Evolutionary conservation across 2,329 filamentous ascomycete species (phyloP), one percentile per base, ranked within the genome.

Genomic region (Talaromyces sp.): DNA sequence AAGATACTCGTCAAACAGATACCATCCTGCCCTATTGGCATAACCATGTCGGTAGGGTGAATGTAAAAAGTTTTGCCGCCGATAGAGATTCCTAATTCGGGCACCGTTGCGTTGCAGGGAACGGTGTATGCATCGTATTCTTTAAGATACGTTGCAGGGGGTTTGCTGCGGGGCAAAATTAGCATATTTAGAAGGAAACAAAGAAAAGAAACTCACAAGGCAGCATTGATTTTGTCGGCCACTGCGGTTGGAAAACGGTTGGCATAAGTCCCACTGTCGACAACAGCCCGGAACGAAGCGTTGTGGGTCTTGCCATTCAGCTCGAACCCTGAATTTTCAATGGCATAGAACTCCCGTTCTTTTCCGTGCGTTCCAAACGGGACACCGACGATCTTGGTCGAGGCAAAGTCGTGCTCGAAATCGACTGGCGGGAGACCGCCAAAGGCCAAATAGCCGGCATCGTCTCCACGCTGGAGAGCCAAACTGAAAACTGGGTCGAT

Each of bases 161-260:
- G 55, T 6, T 57, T 47, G 30, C 55, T 57, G 42, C 2, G 18
- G 55, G 27, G 8, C n/a, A 40, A 33, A 23, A 34, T 55, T 12
- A 55, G 53, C 12, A 55, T 34, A 8, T 23, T 9, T 27, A 27
- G 18, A 33, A 34, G 18, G n/a, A 18, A 47, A n/a, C 34, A 34
- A 23, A 27, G 8, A 36, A 8, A 4, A 16, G 52, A 30, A 8
- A 57, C 36, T 33, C 10, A 57, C 55, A 57, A 57, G 27, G 55
- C 55, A 47, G 55, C 55, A n/a, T 57, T 57, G 27, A 57, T 57
- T 47, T 57, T 31, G 28, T 57, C 55, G 4, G 55, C 55, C 36
- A 27, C 36, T n/a, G 33, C 55, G n/a, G 55, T 40, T 16, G 55
- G 55, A n/a, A 57, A 57, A n/a, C 55, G 55, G 42, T 57, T 57